Base-by-base conservation (phyloP, 2,329 filamentous ascomycete genomes). In the Diaporthe helianthi region DNA sequence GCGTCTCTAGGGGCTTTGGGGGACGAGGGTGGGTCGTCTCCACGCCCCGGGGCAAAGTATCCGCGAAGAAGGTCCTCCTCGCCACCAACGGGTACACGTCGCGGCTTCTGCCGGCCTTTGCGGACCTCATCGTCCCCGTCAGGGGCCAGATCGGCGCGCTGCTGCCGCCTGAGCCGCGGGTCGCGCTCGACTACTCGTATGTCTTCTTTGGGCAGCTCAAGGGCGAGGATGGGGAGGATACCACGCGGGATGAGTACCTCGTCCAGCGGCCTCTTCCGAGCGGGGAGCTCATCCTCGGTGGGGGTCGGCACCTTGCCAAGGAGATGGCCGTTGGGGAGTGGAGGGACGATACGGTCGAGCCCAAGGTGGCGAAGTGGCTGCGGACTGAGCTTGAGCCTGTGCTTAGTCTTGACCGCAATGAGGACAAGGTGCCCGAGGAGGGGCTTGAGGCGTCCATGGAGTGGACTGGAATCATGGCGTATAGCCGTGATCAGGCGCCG, bases 41-140 rank as follows among this genome's bases (percentile, higher is more conserved):
- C 55, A 97, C 93, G 0, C 79, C 84, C 0, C 88, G 93, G 26
- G 94, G 93, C n/a, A 82, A 80, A 51, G 85, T 97, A 67, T 77
- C 77, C 0, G 84, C 93, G 1, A 80, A 82, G 15, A 84, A 87
- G 41, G 87, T 97, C 24, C 84, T 97, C 22, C 85, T 97, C 19
- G 91, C 93, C 5, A 95, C 92, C 0, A 97, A 97, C 76, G 94
- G 84, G 4, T 97, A 97, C 78, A 94, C 93, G 0, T 93, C 92
- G 1, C 85, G 90, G 71, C 83, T 97, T 4, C 81, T 95, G 1
- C 92, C 92, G 0, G 76, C 82, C 41, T 90, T 95, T 73, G 83
- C 86, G 10, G 87, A 90, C 72, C 83, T 94, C 10, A 91, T 97
- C 72, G 87, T 94, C 2, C 94, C 94, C 0, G 89, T 92, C 2